Percentiles rank a stretch among this genome's conserved stretches.
These are phyloP conservation scores for Kodamaea sp. DNA, from an alignment of 1,139 yeast species.

Conservation along the genomic window DNA sequence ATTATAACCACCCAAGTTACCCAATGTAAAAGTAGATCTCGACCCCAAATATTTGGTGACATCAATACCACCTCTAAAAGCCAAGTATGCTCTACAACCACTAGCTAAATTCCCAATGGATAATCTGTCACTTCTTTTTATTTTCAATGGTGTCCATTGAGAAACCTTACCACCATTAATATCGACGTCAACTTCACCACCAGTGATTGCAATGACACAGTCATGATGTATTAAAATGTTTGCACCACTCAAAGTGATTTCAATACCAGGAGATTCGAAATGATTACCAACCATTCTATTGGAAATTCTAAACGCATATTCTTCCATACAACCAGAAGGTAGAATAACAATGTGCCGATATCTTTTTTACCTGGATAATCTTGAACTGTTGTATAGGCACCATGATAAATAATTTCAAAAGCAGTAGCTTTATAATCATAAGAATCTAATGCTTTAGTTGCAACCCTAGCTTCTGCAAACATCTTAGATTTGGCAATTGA, in stretches of 20 bases:
- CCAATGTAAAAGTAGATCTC: conserved; percentile 94
- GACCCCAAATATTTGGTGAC: conserved; percentile 93
- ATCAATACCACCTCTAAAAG: conserved; percentile 90
- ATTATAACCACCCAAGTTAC: conserved; percentile 90
- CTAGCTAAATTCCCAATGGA: conserved; percentile 72
- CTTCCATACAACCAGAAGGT: conserved; percentile 98
- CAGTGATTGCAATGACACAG: conserved; percentile 75
- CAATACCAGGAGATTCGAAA: conserved; percentile 79
- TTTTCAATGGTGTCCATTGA: conserved; percentile 65
- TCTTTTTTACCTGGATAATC: conserved; percentile 90
- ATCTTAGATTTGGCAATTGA: conserved; percentile 78
- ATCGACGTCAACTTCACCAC: conserved; percentile 69
- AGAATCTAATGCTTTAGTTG: conserved; percentile 84
- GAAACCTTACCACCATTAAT: conserved; percentile 55
- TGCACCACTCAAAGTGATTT: conserved; percentile 86
- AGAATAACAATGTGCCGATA: conserved; percentile 94
- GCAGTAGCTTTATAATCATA: conserved; percentile 79
- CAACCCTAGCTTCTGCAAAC: conserved; percentile 80
- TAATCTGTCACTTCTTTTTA: conserved; percentile 72
- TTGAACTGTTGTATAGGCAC: conserved; percentile 93
- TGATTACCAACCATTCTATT: conserved; percentile 89
- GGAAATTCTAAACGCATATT: conserved; percentile 82
- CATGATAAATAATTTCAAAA: conserved; percentile 78
- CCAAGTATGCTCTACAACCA: conserved; percentile 89
- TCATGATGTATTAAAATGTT: conserved; percentile 78